Base-by-base conservation (phyloP, 345 rosid genomes). In the Balakata baccata region DNA sequence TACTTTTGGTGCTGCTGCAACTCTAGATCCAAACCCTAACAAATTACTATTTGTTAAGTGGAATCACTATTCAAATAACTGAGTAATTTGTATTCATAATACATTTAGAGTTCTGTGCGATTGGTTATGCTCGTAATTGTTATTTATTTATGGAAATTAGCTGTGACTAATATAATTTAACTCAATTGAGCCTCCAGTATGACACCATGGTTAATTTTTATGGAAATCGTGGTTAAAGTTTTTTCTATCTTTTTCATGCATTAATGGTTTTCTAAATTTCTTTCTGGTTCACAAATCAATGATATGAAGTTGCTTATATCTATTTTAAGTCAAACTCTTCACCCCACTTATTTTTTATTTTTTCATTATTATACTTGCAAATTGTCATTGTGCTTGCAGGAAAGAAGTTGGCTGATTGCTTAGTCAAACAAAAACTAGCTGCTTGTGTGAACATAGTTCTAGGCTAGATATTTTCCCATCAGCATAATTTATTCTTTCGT, bases 381-480 rank as follows among this genome's bases (percentile, higher is more conserved):
- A 43, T 22, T 6, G n/a, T 39, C 20, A 54, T 16, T 51, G 39
- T 52, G 17, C 53, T 12, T 58, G 68, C 89, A 92, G 98, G 98
- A 25, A 89, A 89, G 82, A 94, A 92, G 82, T 81, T 94, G 82
- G 98, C 98, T 70, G 84, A 82, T 53, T 89, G 98, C 84, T 80
- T 94, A 39, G 85, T 92, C 77, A 86, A 83, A 68, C 94, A 86
- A 78, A 94, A 87, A 75, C 94, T 94, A 64, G 98, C 98, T 47
- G 98, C 97, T 1, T 94, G 98, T 80, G 95, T 90, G 49, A 94
- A 94, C 75, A 83, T 89, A 72, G 89, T 94, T 3, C 96, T 98
- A 69, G 98, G 97, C 77, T 83, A 39, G 74, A 2, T 29, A 29
- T 29, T 29, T 29, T 29, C 34, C 34, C 34, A 29, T 29, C 1